These are phyloP conservation scores for Picea engelmannii DNA, from an alignment of 83 land plant genomes.

Conservation along the genomic window DNA sequence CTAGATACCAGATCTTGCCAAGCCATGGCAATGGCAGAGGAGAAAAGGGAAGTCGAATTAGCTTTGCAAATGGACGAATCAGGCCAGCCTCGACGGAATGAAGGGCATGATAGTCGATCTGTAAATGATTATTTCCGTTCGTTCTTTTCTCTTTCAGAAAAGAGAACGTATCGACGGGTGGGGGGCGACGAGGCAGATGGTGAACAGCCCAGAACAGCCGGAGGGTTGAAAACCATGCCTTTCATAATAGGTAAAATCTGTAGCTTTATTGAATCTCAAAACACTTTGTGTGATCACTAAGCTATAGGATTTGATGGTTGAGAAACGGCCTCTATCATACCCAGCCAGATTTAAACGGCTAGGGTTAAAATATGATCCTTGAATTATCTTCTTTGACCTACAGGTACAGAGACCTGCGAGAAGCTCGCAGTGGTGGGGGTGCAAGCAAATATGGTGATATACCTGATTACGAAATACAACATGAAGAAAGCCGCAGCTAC, in stretches of 20 bases:
- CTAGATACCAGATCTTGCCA: too few species aligned
- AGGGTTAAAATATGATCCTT: too few species aligned
- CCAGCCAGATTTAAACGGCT: too few species aligned
- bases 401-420: slow-evolving; percentile 43
- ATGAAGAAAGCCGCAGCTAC: slow-evolving; percentile 27
- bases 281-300: too few species aligned
- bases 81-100: background rate
- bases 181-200: background rate
- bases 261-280: too few species aligned
- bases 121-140: background rate
- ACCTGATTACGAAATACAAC: slow-evolving; percentile 25
- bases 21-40: too few species aligned
- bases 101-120: background rate
- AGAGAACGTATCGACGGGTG: background rate
- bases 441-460: slow-evolving; percentile 21
- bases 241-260: slow-evolving; percentile 18
- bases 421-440: slow-evolving; percentile 31
- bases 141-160: too few species aligned
- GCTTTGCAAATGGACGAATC: background rate
- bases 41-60: too few species aligned
- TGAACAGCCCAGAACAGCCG: background rate
- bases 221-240: background rate
- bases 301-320: too few species aligned
- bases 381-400: background rate
- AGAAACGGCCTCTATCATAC: too few species aligned